Evolutionary conservation across 768 basidiomycete species (phyloP).

Genomic region (Auricularia auricula-judae): DNA sequence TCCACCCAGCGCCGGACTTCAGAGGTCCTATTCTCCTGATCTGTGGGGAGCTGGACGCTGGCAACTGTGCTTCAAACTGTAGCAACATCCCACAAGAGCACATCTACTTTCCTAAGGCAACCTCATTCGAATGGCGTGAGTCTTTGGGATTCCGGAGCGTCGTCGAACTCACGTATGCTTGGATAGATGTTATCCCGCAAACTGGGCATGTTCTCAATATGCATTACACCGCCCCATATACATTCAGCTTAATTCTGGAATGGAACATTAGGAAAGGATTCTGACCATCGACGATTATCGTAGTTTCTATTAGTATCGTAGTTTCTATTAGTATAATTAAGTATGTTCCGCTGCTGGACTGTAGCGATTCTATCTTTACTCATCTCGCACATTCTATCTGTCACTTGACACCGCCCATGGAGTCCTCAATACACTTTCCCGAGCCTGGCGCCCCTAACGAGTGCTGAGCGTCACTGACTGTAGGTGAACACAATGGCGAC

Average conservation of each 20-base stretch:
- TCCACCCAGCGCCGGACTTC: background rate
- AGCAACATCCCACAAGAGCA: background rate
- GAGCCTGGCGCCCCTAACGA: no score
- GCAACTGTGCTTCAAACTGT: background rate
- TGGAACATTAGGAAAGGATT: background rate
- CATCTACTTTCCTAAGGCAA: background rate
- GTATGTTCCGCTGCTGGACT: no score
- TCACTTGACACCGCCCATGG: no score
- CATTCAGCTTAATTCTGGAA: background rate
- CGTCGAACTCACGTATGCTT: background rate
- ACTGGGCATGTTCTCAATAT: background rate
- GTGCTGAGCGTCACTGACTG: no score
- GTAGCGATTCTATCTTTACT: no score
- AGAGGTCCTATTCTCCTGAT: background rate
- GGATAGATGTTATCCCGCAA: background rate
- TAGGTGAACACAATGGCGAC: no score
- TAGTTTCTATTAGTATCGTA: background rate
- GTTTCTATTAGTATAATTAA: no score
- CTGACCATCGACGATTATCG: background rate
- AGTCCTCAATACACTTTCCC: no score
- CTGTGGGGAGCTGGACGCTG: background rate
- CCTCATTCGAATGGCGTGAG: background rate
- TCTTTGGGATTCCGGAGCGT: background rate
- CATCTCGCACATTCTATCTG: no score
- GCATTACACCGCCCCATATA: background rate